phyloP scores from a whole-genome alignment of 2,329 filamentous ascomycete species.

The Whalleya microplaca region DNA sequence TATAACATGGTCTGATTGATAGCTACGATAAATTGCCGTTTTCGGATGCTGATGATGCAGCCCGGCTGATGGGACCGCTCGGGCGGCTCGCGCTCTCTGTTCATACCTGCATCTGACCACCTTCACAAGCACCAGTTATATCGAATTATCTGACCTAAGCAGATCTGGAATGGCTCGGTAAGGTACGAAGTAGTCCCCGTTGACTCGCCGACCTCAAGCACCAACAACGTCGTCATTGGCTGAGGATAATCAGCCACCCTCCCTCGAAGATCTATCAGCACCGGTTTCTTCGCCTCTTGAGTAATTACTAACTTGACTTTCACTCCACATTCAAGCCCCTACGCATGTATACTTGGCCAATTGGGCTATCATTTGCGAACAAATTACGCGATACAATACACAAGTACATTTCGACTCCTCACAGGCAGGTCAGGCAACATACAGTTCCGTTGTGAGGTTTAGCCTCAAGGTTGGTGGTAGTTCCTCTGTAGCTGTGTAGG shows the following conservation, averaged over 20 bases:
- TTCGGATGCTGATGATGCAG: not conserved
- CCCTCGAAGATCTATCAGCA: conserved; percentile 1
- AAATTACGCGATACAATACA: too few species aligned
- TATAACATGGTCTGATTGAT: not conserved
- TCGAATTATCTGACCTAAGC: not conserved
- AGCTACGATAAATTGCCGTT: not conserved
- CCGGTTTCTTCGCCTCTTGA: conserved; percentile 6
- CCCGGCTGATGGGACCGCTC: not conserved
- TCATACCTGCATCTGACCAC: not conserved
- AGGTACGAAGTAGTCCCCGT: not conserved
- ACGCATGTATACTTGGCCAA: not conserved
- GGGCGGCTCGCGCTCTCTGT: not conserved
- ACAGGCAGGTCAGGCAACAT: too few species aligned
- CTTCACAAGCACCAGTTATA: not conserved
- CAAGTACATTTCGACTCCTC: too few species aligned
- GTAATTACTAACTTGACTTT: too few species aligned
- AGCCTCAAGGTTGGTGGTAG: too few species aligned
- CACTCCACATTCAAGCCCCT: not conserved
- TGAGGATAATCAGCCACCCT: conserved; percentile 14
- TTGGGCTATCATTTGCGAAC: not conserved
- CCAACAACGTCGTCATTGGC: conserved; percentile 12
- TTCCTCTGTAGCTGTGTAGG: too few species aligned
- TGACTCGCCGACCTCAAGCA: not conserved
- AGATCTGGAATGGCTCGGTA: not conserved
- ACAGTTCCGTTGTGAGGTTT: too few species aligned